Evolutionary conservation across 805 yeast genomes (phyloP), one percentile per base, ranked within the genome.

Genomic region (Saccharomycopsis microspora): DNA sequence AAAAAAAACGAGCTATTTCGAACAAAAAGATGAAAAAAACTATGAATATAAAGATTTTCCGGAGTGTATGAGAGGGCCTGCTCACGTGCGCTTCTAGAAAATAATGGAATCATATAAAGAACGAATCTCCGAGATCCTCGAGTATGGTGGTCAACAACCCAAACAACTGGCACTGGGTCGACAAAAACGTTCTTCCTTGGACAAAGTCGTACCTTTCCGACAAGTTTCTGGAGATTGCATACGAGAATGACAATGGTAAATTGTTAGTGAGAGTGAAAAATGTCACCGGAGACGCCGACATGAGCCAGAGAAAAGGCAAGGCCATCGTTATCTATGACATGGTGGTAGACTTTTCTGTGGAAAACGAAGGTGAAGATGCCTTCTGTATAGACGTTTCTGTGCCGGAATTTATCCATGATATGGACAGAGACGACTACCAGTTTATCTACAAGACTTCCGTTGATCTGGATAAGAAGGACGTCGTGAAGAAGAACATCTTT

Each of bases 251-350:
- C 9, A 38, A 10, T 19, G 54, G 3, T 47, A 60, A 33, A n/a
- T 34, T 34, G 10, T 48, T 50, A n/a, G 48, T 58, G 19, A 49
- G 52, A 5, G 53, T 62, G 5, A 57, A 80, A 41, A 64, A 64
- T 19, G 65, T 81, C 3, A 65, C 68, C 5, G 94, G 94, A 28
- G 93, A 85, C 61, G 82, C 93, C 56, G 85, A 84, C 57, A 89
- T 85, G 9, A 80, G 86, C 28, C 90, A 85, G 63, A 75, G 94
- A 67, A 85, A 85, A 63, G 90, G 90, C 5, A 82, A 79, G 63
- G 85, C 81, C 30, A 74, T 78, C 57, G 83, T 90, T 58, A 80
- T 84, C 44, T 84, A 75, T 57, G 94, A 85, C 58, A 60, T 84
- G 70, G 66, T 67, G 41, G 60, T 84, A 42, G 69, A 67, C 53